These are phyloP conservation scores for Mycena latifolia DNA, from an alignment of 768 basidiomycete species.

Conservation along the genomic window DNA sequence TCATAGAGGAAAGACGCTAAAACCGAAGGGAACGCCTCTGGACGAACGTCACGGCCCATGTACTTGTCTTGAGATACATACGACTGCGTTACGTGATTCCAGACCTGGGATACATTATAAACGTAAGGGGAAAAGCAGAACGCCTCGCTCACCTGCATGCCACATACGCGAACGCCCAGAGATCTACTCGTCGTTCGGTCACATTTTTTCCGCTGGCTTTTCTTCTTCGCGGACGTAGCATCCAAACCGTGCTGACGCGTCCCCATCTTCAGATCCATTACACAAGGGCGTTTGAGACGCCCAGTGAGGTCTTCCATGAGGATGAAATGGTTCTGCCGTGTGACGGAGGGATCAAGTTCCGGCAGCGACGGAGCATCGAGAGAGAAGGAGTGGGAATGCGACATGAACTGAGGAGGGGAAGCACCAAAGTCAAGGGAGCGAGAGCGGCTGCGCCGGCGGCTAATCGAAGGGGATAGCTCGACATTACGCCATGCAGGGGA, in stretches of 20 bases:
- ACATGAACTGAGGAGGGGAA: slow-evolving; percentile 35
- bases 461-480: slow-evolving; percentile 47
- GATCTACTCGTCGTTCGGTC: slow-evolving; percentile 94
- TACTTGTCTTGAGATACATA: slow-evolving; percentile 98
- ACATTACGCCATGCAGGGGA: slow-evolving; percentile 41
- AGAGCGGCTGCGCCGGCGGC: slow-evolving; percentile 61
- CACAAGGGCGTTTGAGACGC: slow-evolving; percentile 89
- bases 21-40: slow-evolving; percentile 86
- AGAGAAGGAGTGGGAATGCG: slow-evolving; percentile 42
- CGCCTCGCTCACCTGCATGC: slow-evolving; percentile 86
- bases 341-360: slow-evolving; percentile 61
- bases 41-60: slow-evolving; percentile 89
- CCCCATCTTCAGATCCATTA: slow-evolving; percentile 99
- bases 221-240: slow-evolving; percentile 92
- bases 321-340: slow-evolving; percentile 97
- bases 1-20: slow-evolving; percentile 88
- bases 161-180: slow-evolving; percentile 94
- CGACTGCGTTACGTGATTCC: slow-evolving; percentile 86
- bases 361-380: slow-evolving; percentile 47
- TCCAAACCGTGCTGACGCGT: slow-evolving; percentile 98
- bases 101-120: slow-evolving; percentile 70
- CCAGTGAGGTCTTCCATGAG: slow-evolving; percentile 99
- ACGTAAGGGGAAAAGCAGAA: slow-evolving; percentile 28
- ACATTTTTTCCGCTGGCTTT: slow-evolving; percentile 98
- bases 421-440: slow-evolving; percentile 48